Conservation (phyloP, 2,329 filamentous ascomycete species). For the Thielaviopsis ethacetica region DNA sequence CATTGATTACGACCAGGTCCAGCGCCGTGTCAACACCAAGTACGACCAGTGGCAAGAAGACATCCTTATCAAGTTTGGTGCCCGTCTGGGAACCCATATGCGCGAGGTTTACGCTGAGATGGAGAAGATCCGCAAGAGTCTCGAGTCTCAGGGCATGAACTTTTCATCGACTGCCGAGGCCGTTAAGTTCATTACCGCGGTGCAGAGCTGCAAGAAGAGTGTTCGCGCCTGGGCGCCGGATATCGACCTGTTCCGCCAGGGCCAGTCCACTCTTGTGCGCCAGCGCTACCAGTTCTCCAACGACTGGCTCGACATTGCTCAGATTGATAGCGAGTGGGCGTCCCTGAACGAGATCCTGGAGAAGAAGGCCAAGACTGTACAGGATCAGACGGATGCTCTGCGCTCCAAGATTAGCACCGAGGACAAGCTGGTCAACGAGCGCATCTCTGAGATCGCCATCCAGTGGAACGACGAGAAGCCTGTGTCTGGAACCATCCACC, state of each 20-base stretch:
- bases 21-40: slow-evolving; percentile 96
- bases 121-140: slow-evolving; percentile 72
- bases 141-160: slow-evolving; percentile 84
- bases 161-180: slow-evolving; percentile 92
- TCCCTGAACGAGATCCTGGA: slow-evolving; percentile 81
- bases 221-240: slow-evolving; percentile 90
- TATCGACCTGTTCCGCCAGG: slow-evolving; percentile 88
- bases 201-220: slow-evolving; percentile 89
- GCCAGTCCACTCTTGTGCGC: slow-evolving; percentile 77
- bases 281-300: slow-evolving; percentile 86
- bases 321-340: slow-evolving; percentile 92
- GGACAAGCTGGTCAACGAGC: slow-evolving; percentile 77
- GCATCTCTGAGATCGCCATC: slow-evolving; percentile 66
- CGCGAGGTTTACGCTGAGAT: slow-evolving; percentile 84
- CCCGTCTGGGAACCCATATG: slow-evolving; percentile 76
- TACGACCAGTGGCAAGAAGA: slow-evolving; percentile 99
- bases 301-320: slow-evolving; percentile 91
- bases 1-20: slow-evolving; percentile 96
- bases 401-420: slow-evolving; percentile 90
- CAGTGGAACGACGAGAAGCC: slow-evolving; percentile 97
- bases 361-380: slow-evolving; percentile 86
- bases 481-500: slow-evolving; percentile 83
- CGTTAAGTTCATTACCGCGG: slow-evolving; percentile 94
- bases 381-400: slow-evolving; percentile 89
- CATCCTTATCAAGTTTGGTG: slow-evolving; percentile 83